Evolutionary conservation across 148 eudicot species (phyloP), one percentile per base, ranked within the genome.

Genomic region (Camellia granthamiana): DNA sequence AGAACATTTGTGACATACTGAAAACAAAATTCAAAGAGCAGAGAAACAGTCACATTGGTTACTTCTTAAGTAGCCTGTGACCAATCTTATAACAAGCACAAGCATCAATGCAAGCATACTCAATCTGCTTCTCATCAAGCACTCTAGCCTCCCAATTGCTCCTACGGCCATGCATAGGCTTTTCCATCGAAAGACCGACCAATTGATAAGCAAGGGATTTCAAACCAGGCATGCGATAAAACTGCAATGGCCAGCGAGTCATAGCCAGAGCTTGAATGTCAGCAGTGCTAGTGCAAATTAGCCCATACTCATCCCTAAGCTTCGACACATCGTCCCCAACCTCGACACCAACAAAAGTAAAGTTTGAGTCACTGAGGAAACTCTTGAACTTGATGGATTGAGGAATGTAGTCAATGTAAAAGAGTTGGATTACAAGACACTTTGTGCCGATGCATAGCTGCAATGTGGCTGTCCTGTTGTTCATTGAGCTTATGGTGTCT

Each of bases 71-170:
- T 2, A 89, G 81, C 54, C 61, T 80, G 7, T 2, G 52, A 1
- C 93, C 93, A 78, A 90, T 87, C 82, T 67, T 81, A 38, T 74
- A 88, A 59, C 90, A 87, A 87, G 93, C 95, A 85, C 95, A 88
- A 30, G 38, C 1, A 30, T 30, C 38, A 30, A 30, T 30, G 38
- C 38, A 30, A 30, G 38, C 38, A 30, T 93, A 91, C 78, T 88
- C 86, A 78, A 93, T 74, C 68, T 93, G 95, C 30, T 77, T 83
- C 49, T 77, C 79, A 83, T 69, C 82, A 6, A 91, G 76, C 71
- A 80, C 89, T 67, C 89, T 85, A 7, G 84, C 85, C 84, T 91
- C 91, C 97, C 95, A 93, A 70, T 90, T 91, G 77, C 97, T 90
- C 89, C 19, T 75, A 58, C 85, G 81, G 80, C 91, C 88, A 81